Conservation (phyloP, 2,329 filamentous ascomycete genomes). For the Seiridium cupressi region DNA sequence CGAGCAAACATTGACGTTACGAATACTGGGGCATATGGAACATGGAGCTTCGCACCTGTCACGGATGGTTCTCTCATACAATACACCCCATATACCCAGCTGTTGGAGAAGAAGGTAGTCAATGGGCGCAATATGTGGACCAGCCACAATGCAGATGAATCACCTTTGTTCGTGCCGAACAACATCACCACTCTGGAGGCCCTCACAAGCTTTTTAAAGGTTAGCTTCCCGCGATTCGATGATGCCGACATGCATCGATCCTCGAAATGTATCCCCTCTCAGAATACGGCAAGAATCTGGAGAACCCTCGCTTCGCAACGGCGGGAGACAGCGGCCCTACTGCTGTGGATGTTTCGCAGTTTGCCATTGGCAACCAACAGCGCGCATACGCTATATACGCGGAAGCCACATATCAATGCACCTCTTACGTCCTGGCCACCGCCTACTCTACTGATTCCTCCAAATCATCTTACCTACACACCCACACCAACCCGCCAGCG, state of each 20-base stretch:
- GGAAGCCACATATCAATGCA: conserved; percentile 55
- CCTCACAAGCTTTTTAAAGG: conserved; percentile 28
- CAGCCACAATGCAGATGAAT: conserved; percentile 37
- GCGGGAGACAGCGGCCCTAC: conserved; percentile 23
- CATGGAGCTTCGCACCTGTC: conserved; percentile 36
- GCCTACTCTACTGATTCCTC: background rate
- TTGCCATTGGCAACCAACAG: conserved; percentile 53
- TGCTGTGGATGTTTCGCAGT: conserved; percentile 33
- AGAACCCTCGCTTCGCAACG: conserved; percentile 41
- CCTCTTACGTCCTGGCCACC: conserved; percentile 35
- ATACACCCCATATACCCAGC: conserved; percentile 25
- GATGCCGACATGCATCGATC: conserved; percentile 27
- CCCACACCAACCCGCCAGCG: background rate
- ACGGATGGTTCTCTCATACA: conserved; percentile 32
- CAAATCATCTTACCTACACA: background rate
- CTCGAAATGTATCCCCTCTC: conserved; percentile 27
- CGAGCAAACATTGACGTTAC: conserved; percentile 32
- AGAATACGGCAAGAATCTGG: conserved; percentile 34
- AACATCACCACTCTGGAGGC: conserved; percentile 27
- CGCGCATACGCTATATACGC: conserved; percentile 51
- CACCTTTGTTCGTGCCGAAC: conserved; percentile 32
- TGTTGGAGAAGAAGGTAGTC: conserved; percentile 22
- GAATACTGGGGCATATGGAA: conserved; percentile 18
- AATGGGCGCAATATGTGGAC: conserved; percentile 31
- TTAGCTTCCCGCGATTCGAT: conserved; percentile 31